Conservation (phyloP, 108 stramenopile species). For the Fragilaria radians region DNA sequence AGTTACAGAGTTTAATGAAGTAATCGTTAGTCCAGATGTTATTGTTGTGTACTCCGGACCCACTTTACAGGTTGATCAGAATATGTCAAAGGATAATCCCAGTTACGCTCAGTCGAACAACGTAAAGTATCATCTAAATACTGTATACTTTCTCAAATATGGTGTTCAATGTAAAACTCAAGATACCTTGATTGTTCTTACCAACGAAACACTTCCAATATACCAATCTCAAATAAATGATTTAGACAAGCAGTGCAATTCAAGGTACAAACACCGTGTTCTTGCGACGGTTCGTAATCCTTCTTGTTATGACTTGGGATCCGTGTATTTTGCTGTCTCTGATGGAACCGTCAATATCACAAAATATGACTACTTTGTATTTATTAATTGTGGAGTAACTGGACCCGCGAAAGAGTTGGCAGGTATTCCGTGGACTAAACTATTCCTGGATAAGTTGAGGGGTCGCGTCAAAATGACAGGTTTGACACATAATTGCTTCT, state of each 20-base stretch:
- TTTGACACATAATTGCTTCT: constrained; percentile 23
- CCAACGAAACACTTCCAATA: not conserved
- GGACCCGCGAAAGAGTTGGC: constrained; percentile 14
- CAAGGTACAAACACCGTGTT: constrained; percentile 5
- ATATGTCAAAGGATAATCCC: too few relatives aligned
- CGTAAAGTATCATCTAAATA: not conserved
- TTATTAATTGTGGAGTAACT: constrained; percentile 40
- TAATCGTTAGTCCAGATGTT: too few relatives aligned
- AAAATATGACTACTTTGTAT: constrained; percentile 45
- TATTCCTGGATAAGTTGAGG: constrained; percentile 28
- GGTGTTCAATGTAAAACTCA: not conserved
- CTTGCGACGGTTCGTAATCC: constrained; percentile 25
- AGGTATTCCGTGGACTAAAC: constrained; percentile 19
- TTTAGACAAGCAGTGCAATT: not conserved
- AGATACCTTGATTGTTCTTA: not conserved
- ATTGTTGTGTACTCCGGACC: too few relatives aligned
- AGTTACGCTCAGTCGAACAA: too few relatives aligned
- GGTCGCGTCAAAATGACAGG: constrained; percentile 30
- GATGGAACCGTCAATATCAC: constrained; percentile 9
- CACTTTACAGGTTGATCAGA: too few relatives aligned
- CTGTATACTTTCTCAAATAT: not conserved
- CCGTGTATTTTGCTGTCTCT: constrained; percentile 12
- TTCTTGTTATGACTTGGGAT: constrained; percentile 49
- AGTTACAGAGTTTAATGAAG: too few relatives aligned
- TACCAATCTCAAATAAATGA: not conserved